These are phyloP conservation scores for Xylariaceae sp. DNA, from an alignment of 2,329 filamentous ascomycete genomes.

Conservation along the genomic window DNA sequence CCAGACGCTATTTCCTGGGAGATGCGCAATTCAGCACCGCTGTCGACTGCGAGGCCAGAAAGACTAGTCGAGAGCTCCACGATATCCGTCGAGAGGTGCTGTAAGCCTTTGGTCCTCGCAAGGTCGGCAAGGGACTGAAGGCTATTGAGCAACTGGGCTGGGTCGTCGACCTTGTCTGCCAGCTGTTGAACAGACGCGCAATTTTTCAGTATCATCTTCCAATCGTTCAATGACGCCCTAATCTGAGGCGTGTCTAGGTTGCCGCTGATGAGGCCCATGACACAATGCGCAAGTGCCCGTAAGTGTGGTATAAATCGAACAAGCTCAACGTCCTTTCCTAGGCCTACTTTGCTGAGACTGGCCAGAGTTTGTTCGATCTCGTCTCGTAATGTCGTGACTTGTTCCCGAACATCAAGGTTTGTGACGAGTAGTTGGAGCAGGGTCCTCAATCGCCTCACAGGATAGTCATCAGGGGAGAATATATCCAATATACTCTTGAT, in stretches of 20 bases:
- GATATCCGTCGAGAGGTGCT: constrained; percentile 40
- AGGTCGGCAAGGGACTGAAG: constrained; percentile 49
- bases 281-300: constrained; percentile 39
- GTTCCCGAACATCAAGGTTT: constrained; percentile 40
- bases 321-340: constrained; percentile 43
- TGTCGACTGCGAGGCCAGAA: constrained; percentile 31
- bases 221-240: constrained; percentile 35
- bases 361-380: constrained; percentile 36
- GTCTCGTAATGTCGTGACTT: constrained; percentile 33
- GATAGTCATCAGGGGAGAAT: constrained; percentile 46
- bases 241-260: constrained; percentile 31
- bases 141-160: constrained; percentile 43
- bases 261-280: constrained; percentile 38
- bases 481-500: constrained; percentile 45
- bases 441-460: constrained; percentile 49
- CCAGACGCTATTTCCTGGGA: constrained; percentile 44
- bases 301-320: constrained; percentile 45
- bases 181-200: constrained; percentile 38
- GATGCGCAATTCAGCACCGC: constrained; percentile 35
- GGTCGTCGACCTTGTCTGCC: constrained; percentile 43
- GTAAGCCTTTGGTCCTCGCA: constrained; percentile 46
- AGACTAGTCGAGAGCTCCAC: constrained; percentile 43
- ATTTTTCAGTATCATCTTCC: constrained; percentile 38
- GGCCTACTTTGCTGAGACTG: constrained; percentile 30
- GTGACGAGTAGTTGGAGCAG: constrained; percentile 45